Percentiles rank a stretch among this genome's conserved stretches.
phyloP scores from a whole-genome alignment of 768 basidiomycete species.

The Suillus tomentosus region DNA sequence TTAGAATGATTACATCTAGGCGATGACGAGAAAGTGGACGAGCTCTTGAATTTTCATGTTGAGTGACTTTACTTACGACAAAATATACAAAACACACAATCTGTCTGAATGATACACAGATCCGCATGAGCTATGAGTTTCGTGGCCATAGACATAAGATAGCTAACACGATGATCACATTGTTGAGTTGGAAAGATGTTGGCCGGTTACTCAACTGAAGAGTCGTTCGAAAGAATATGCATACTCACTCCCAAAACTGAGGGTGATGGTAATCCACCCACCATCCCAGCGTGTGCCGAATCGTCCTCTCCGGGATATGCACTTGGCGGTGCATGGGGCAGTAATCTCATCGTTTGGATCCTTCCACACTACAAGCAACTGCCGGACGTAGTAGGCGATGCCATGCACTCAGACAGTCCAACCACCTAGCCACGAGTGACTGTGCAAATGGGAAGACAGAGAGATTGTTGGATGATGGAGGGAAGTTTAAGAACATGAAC shows the following conservation, averaged over 20 bases:
- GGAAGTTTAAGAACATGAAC: constrained; percentile 2
- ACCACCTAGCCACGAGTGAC: neutral
- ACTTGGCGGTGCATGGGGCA: constrained; percentile 1
- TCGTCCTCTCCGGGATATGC: constrained; percentile 1
- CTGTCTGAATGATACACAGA: neutral
- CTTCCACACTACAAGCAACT: neutral
- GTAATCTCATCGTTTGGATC: neutral
- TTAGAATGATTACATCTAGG: neutral
- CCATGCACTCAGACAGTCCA: neutral
- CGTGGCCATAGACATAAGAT: neutral
- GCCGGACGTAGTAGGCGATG: neutral
- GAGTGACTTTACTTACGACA: neutral
- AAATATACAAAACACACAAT: neutral
- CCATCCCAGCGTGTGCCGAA: constrained; percentile 5
- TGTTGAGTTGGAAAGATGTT: neutral
- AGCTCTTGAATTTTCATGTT: neutral
- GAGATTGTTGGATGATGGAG: constrained; percentile 2
- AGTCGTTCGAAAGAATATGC: neutral
- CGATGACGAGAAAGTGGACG: neutral
- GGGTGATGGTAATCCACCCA: constrained; percentile 7
- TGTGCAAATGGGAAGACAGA: neutral
- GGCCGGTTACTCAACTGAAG: neutral
- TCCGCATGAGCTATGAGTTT: neutral
- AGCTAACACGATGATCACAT: neutral
- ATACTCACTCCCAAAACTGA: neutral